Conservation (phyloP, 306 rosid species). For the Elaeagnus macrophylla region DNA sequence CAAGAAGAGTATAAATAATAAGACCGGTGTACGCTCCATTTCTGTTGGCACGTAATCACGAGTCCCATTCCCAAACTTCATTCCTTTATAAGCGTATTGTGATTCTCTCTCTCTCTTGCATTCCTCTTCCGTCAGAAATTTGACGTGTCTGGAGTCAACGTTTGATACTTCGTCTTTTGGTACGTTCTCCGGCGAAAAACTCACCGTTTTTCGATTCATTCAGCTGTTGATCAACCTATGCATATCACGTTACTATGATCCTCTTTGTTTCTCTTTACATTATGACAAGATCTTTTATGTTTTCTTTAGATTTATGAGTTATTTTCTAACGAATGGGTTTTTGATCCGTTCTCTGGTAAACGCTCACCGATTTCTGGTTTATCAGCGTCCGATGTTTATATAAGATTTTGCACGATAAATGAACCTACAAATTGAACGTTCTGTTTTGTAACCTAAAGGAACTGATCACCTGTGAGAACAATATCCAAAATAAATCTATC, state of each 20-base stretch:
- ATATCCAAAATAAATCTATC: too few relatives aligned
- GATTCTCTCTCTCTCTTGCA: neutral
- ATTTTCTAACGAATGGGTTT: too few relatives aligned
- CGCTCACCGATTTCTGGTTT: too few relatives aligned
- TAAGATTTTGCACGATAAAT: too few relatives aligned
- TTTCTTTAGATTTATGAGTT: neutral
- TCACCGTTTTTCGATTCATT: neutral
- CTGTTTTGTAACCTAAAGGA: too few relatives aligned
- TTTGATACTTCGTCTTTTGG: neutral
- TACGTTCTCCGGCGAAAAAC: neutral
- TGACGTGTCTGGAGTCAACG: neutral
- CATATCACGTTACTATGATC: too few relatives aligned
- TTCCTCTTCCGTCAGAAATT: neutral
- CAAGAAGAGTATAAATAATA: too few relatives aligned
- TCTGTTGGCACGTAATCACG: neutral
- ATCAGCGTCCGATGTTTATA: too few relatives aligned
- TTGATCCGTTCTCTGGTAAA: too few relatives aligned
- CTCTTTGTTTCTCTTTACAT: neutral
- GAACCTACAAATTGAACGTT: too few relatives aligned
- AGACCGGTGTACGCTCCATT: too few relatives aligned
- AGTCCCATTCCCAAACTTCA: neutral
- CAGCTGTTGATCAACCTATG: neutral
- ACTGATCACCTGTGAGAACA: too few relatives aligned
- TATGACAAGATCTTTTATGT: neutral
- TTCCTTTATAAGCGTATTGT: neutral